A percentile compares a stretch with the other conserved stretches of the same genome.
Evolutionary conservation across 2,329 filamentous ascomycete genomes (phyloP).

Genomic region (Fusarium chuoi): DNA sequence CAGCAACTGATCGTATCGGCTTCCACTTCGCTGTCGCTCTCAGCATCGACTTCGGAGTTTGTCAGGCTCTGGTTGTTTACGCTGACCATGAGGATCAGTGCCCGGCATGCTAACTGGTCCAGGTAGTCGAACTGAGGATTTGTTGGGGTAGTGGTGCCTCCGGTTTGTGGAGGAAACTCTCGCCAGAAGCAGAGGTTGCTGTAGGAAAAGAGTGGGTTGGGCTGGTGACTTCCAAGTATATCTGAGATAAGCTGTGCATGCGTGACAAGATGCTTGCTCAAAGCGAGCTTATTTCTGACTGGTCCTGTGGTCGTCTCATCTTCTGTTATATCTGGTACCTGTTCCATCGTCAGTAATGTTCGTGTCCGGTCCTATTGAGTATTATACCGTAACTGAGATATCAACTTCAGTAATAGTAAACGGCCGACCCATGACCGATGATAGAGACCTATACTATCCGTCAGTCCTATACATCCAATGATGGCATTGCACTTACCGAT

Average conservation of each 20-base stretch:
- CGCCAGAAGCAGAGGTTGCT: constrained; percentile 25
- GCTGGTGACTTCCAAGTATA: neutral
- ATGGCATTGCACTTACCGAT: neutral
- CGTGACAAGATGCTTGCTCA: constrained; percentile 4
- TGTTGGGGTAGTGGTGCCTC: neutral
- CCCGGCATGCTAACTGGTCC: constrained; percentile 11
- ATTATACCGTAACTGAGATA: constrained; percentile 7
- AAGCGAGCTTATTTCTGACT: neutral
- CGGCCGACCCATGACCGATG: neutral
- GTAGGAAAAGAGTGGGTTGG: neutral
- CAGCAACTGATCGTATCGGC: constrained; percentile 5
- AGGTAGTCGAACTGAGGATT: neutral
- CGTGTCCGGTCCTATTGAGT: rapidly evolving
- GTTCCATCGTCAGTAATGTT: rapidly evolving
- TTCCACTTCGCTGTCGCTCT: neutral
- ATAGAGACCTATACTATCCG: neutral
- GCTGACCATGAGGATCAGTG: neutral
- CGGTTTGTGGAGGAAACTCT: neutral
- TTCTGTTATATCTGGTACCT: neutral
- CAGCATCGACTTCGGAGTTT: neutral
- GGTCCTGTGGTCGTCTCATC: rapidly evolving
- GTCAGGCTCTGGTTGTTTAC: rapidly evolving
- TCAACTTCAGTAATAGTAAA: constrained; percentile 6
- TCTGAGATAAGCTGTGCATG: constrained; percentile 15
- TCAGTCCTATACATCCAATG: neutral